Base-by-base conservation (phyloP, 176 grass and related monocot species). In the Musa beccarii region DNA sequence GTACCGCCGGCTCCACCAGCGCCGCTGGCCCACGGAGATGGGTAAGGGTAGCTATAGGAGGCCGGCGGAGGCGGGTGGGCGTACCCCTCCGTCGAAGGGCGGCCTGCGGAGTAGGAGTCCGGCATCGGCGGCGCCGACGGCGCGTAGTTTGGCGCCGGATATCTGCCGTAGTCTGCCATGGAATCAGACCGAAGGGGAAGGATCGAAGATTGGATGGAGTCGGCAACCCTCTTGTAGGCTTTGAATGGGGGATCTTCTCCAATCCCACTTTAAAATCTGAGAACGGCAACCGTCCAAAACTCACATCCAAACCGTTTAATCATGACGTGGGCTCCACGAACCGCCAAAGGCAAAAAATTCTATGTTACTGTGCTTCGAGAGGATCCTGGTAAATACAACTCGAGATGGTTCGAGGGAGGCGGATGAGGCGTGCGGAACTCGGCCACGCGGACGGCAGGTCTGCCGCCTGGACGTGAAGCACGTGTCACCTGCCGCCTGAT, bases 21-120 rank as follows among this genome's bases (percentile, higher is more conserved):
- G n/a, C 26, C 25, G 26, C 54, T 28, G 63, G 49, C 23, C 61
- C 75, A 77, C 8, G 75, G 10, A 3, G 61, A 65, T 51, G 61
- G 50, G 49, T 77, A 85, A 3, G 79, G 69, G 64, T 82, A 86
- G 74, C 75, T 10, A 1, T 83, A 10, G 34, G 34, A 70, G 8
- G 49, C 0, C 15, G 79, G 13, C 9, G 29, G 76, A 23, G 86
- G 6, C 54, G 74, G 66, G 2, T 72, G 76, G 2, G 80, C 34
- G 68, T 43, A 19, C 49, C 12, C 68, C 13, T 51, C 17, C 49
- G 49, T 11, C 17, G 68, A 9, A 70, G 43, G 68, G 68, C 16
- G 68, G 16, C 11, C 0, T 7, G 34, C 68, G 68, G 68, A 51
- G 49, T 51, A 51, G 43, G 68, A 70, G 20, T 70, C 68, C 68